Conservation (phyloP, 2,329 filamentous ascomycete species). For the Immersiporthe knoxdaviesiana region DNA sequence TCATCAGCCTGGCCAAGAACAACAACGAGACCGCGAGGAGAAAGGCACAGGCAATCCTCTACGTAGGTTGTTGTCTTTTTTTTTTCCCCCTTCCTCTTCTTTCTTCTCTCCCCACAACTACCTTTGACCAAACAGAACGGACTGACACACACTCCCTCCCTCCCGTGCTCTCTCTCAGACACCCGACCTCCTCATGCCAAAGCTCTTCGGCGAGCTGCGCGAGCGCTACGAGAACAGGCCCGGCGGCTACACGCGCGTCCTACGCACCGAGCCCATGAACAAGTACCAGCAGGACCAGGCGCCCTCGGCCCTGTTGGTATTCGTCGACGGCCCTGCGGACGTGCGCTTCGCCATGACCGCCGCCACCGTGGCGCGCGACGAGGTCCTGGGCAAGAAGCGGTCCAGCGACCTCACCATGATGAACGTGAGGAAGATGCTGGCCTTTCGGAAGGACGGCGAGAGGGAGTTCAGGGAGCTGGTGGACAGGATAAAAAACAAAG, state of each 20-base stretch:
- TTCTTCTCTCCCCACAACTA: too few species aligned
- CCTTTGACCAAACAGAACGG: background rate
- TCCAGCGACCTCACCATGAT: conserved; percentile 70
- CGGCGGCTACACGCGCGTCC: conserved; percentile 92
- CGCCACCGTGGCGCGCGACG: conserved; percentile 72
- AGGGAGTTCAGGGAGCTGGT: conserved; percentile 70
- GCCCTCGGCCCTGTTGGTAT: conserved; percentile 85
- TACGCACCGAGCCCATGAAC: conserved; percentile 87
- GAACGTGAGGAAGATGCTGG: conserved; percentile 84
- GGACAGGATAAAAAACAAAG: conserved; percentile 42
- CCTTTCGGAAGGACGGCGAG: conserved; percentile 70
- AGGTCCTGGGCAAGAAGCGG: conserved; percentile 51
- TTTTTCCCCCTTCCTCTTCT: too few species aligned
- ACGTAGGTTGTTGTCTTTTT: too few species aligned
- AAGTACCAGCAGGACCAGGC: conserved; percentile 83
- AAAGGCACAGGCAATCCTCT: conserved; percentile 81
- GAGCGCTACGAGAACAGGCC: conserved; percentile 77
- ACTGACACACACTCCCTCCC: background rate
- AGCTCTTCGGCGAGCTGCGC: conserved; percentile 83
- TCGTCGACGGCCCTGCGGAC: conserved; percentile 92
- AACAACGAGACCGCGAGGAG: conserved; percentile 81
- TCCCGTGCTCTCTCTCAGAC: conserved; percentile 49
- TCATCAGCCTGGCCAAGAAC: conserved; percentile 91
- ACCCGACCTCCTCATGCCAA: conserved; percentile 72
- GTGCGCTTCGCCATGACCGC: conserved; percentile 95